Conservation (phyloP, 257 asterid genomes). For the Avicennia marina region DNA sequence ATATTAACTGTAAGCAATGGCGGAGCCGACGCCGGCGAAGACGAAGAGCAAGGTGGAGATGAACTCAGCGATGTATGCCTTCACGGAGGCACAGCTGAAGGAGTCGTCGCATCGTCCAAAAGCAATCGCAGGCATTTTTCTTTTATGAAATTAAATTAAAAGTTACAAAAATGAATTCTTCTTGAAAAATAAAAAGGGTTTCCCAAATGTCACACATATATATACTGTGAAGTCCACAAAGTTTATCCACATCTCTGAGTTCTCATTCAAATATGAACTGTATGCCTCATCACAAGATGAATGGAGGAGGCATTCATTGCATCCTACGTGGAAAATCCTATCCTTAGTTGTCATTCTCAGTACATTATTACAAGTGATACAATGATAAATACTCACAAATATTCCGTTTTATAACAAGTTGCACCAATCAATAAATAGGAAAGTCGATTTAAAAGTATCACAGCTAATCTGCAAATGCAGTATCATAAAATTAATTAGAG, state of each 20-base stretch:
- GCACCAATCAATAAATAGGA: too few relatives aligned
- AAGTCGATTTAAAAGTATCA: too few relatives aligned
- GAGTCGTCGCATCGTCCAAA: slow-evolving; percentile 40
- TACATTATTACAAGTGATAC: slow-evolving; percentile 5
- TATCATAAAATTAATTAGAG: too few relatives aligned
- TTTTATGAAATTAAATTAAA: background rate
- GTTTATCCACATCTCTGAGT: slow-evolving; percentile 7
- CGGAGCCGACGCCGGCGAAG: too few relatives aligned
- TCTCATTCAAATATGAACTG: slow-evolving; percentile 12
- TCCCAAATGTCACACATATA: slow-evolving; percentile 24
- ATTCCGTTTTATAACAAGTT: too few relatives aligned
- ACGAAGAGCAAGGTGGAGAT: too few relatives aligned
- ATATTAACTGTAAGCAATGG: too few relatives aligned
- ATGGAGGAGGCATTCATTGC: slow-evolving; percentile 6
- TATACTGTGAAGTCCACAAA: slow-evolving; percentile 16
- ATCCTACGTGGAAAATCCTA: slow-evolving; percentile 12
- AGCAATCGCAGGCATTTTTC: slow-evolving; percentile 41
- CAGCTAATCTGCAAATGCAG: too few relatives aligned
- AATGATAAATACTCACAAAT: too few relatives aligned
- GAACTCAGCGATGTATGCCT: slow-evolving; percentile 58
- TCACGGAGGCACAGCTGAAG: slow-evolving; percentile 35
- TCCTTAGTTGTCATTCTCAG: too few relatives aligned
- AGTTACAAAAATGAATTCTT: background rate
- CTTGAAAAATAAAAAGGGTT: slow-evolving; percentile 13
- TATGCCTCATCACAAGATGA: slow-evolving; percentile 23